phyloP scores from a whole-genome alignment of 768 basidiomycete species.

The Trametes punicea region DNA sequence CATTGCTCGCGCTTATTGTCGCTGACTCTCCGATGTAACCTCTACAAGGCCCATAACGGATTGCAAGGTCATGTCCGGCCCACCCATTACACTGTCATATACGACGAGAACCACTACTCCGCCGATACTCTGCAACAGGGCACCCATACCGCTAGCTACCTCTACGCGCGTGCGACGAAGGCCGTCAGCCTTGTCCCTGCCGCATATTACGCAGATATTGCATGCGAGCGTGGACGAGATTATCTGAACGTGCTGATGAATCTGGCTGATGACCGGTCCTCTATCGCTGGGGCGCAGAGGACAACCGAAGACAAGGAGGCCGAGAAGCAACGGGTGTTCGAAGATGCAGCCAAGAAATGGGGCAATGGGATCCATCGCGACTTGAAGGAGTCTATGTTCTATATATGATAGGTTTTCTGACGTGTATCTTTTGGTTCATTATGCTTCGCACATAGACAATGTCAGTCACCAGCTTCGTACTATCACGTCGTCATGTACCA shows the following conservation, averaged over 20 bases:
- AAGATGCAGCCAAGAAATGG: conserved; percentile 41
- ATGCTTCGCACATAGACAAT: no score
- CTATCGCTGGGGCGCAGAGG: conserved; percentile 34
- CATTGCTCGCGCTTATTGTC: not conserved
- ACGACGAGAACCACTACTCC: conserved; percentile 68
- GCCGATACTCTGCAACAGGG: conserved; percentile 76
- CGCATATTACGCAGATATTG: conserved; percentile 80
- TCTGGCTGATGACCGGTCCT: conserved; percentile 26
- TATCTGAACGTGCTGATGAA: conserved; percentile 73
- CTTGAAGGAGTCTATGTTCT: conserved; percentile 69
- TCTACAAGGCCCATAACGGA: conserved; percentile 63
- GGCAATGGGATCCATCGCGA: conserved; percentile 45
- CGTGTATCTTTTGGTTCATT: no score
- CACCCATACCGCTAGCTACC: conserved; percentile 63
- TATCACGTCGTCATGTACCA: no score
- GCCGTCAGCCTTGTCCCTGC: conserved; percentile 79
- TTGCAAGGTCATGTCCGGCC: conserved; percentile 68
- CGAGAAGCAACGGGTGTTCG: conserved; percentile 32
- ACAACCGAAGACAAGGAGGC: conserved; percentile 29
- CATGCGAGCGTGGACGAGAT: conserved; percentile 74
- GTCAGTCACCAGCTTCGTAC: no score
- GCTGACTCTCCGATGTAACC: not conserved
- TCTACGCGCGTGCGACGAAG: conserved; percentile 81
- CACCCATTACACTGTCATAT: conserved; percentile 77
- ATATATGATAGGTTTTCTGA: no score